Conservation (phyloP, 352 stramenopile species). For the Pythium vanterpoolii region DNA sequence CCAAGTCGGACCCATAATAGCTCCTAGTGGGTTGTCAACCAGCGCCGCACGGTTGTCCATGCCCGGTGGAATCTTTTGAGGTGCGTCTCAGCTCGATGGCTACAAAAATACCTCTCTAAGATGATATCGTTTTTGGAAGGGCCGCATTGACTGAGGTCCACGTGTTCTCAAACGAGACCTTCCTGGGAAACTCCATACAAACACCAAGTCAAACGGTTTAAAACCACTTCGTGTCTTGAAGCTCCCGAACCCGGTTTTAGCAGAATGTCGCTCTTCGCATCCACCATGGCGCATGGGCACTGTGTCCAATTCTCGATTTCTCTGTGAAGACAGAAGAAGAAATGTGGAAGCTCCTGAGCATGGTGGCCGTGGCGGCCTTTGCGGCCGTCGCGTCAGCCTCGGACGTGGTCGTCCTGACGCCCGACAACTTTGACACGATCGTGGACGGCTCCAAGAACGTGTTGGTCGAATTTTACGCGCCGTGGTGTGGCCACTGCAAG, state of each 20-base stretch:
- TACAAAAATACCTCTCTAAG: conserved; percentile 5
- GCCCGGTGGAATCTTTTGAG: neutral
- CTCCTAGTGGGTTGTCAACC: too few relatives aligned
- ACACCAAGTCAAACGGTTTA: conserved; percentile 33
- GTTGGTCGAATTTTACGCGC: conserved; percentile 61
- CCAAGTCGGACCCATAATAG: too few relatives aligned
- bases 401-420: conserved; percentile 77
- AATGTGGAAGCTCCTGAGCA: conserved; percentile 64
- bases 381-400: conserved; percentile 53
- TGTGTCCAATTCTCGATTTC: conserved; percentile 26
- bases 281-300: conserved; percentile 1
- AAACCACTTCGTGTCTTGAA: conserved; percentile 22
- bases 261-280: neutral
- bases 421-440: conserved; percentile 78
- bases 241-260: conserved; percentile 16
- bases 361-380: conserved; percentile 37
- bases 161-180: conserved; percentile 24
- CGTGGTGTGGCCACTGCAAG: conserved; percentile 59
- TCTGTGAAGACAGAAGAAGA: conserved; percentile 5
- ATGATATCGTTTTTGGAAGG: conserved; percentile 18
- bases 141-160: conserved; percentile 17
- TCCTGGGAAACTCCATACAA: conserved; percentile 20
- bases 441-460: conserved; percentile 84
- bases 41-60: neutral
- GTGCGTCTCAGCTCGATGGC: too few relatives aligned